A percentile compares a stretch with the other conserved stretches of the same genome.
phyloP scores from a whole-genome alignment of 2,329 filamentous ascomycete genomes.

The Colletotrichum chrysophilum region DNA sequence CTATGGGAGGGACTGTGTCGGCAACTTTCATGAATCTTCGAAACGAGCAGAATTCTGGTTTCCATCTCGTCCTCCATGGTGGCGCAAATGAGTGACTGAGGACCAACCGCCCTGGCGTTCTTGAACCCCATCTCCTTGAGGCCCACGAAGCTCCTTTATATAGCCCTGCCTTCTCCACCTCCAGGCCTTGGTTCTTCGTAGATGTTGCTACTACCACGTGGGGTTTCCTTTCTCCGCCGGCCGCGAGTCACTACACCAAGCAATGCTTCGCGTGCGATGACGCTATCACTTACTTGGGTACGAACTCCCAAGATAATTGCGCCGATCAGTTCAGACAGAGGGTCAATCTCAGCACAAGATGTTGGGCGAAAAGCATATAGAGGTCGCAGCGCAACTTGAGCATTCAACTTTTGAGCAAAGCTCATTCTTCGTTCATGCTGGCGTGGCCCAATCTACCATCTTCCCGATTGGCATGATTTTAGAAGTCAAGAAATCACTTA shows the following conservation, averaged over 20 bases:
- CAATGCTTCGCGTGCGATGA: background rate
- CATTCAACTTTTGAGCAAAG: background rate
- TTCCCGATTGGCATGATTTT: background rate
- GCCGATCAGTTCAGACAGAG: background rate
- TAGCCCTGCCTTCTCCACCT: background rate
- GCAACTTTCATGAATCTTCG: background rate
- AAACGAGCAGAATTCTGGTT: background rate
- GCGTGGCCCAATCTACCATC: background rate
- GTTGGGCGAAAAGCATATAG: background rate
- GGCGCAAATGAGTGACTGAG: background rate
- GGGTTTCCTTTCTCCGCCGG: background rate
- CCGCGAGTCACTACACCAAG: background rate
- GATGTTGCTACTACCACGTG: background rate
- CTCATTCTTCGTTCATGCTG: background rate
- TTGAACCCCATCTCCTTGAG: background rate
- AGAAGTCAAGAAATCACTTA: background rate
- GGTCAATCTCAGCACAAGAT: fast-evolving
- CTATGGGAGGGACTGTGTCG: background rate
- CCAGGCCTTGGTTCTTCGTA: background rate
- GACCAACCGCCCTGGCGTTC: fast-evolving
- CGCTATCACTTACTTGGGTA: fast-evolving
- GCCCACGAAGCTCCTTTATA: background rate
- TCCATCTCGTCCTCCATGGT: background rate
- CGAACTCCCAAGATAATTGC: fast-evolving
- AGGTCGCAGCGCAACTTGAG: background rate